These are phyloP conservation scores for Noccaea bulbosa DNA, from an alignment of 345 rosid species.

Conservation along the genomic window DNA sequence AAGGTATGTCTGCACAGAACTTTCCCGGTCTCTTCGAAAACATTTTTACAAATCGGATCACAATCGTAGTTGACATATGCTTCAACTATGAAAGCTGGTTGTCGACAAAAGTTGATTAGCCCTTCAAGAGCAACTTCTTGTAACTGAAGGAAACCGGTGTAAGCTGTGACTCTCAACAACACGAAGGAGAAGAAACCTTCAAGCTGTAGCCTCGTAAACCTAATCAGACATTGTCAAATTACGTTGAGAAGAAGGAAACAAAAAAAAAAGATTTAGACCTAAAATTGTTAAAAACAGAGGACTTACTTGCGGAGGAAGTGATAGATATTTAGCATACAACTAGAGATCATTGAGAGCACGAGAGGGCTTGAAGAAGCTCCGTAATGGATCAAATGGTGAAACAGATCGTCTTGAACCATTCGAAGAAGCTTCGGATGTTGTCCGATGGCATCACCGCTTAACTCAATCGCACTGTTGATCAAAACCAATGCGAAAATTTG, in stretches of 20 bases:
- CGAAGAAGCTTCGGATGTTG: slow-evolving; percentile 74
- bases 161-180: slow-evolving; percentile 54
- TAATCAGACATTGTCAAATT: slow-evolving; percentile 29
- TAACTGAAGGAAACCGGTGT: slow-evolving; percentile 53
- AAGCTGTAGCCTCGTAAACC: slow-evolving; percentile 85
- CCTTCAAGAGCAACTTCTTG: slow-evolving; percentile 94
- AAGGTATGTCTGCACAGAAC: slow-evolving; percentile 84
- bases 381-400: slow-evolving; percentile 86
- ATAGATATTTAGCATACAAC: slow-evolving; percentile 80
- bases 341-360: slow-evolving; percentile 83
- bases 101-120: slow-evolving; percentile 79
- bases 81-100: slow-evolving; percentile 77
- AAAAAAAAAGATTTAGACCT: neutral
- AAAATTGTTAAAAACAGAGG: neutral
- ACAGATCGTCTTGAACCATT: slow-evolving; percentile 82
- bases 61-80: slow-evolving; percentile 86
- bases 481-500: slow-evolving; percentile 59
- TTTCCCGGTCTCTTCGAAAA: slow-evolving; percentile 80
- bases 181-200: slow-evolving; percentile 88
- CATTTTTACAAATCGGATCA: slow-evolving; percentile 61
- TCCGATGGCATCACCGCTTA: slow-evolving; percentile 79
- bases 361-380: slow-evolving; percentile 78
- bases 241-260: neutral
- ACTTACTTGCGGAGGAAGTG: slow-evolving; percentile 80
- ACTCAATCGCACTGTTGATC: slow-evolving; percentile 74